A percentile compares a stretch with the other conserved stretches of the same genome.
These are phyloP conservation scores for Epichloe festucae DNA, from an alignment of 2,329 filamentous ascomycete species.

Conservation along the genomic window DNA sequence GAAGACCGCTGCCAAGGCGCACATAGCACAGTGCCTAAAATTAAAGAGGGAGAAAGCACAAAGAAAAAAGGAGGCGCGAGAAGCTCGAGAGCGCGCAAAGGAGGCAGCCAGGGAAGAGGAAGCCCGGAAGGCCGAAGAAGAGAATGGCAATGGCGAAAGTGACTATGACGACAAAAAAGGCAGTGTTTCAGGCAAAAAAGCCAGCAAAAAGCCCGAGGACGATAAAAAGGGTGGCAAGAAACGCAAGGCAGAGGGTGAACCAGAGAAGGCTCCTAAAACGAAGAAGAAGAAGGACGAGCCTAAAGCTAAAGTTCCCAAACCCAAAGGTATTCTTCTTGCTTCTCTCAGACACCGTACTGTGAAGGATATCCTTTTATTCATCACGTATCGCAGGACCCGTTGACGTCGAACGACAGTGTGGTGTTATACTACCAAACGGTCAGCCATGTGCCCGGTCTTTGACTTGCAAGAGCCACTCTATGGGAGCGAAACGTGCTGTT, in stretches of 20 bases:
- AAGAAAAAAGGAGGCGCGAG: constrained; percentile 65
- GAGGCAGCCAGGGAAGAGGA: constrained; percentile 47
- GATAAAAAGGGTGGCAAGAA: constrained; percentile 62
- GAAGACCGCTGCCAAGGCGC: constrained; percentile 59
- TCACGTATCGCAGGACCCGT: constrained; percentile 49
- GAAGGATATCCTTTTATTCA: background rate
- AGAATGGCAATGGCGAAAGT: constrained; percentile 34
- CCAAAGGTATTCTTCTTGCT: constrained; percentile 46
- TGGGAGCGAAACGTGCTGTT: constrained; percentile 85
- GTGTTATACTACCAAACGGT: constrained; percentile 73
- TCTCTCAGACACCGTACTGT: background rate
- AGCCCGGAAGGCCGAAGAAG: constrained; percentile 36
- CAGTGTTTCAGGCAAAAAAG: constrained; percentile 42
- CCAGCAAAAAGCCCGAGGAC: constrained; percentile 54
- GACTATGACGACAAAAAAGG: constrained; percentile 32
- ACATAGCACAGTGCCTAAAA: constrained; percentile 73
- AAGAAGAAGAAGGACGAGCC: constrained; percentile 95
- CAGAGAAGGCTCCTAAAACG: constrained; percentile 71
- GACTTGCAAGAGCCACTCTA: constrained; percentile 90
- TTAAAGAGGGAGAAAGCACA: constrained; percentile 73
- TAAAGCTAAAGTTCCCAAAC: constrained; percentile 70
- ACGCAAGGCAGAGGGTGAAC: constrained; percentile 60
- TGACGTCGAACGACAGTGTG: constrained; percentile 87
- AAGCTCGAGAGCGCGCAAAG: constrained; percentile 54
- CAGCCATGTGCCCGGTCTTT: constrained; percentile 77